Conservation (phyloP, 768 basidiomycete genomes). For the Crepidotus variabilis region DNA sequence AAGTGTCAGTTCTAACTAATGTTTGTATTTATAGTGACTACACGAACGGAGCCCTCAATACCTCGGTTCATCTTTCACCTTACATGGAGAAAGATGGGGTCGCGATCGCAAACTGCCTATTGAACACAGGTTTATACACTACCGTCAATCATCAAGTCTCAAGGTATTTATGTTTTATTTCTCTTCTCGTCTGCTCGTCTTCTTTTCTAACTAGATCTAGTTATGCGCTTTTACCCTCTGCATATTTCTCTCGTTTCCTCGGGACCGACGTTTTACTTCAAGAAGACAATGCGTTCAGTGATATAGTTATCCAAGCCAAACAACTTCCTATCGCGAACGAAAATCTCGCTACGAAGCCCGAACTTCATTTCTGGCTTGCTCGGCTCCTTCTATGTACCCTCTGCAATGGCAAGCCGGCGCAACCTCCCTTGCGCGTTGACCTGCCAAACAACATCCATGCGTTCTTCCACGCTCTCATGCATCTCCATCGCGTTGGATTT, state of each 20-base stretch:
- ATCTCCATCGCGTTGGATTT: constrained; percentile 14
- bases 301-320: constrained; percentile 12
- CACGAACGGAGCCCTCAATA: constrained; percentile 14
- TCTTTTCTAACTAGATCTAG: not conserved
- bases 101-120: constrained; percentile 14
- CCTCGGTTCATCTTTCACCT: constrained; percentile 13
- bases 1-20: not conserved
- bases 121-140: constrained; percentile 8
- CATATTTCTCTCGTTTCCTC: constrained; percentile 8
- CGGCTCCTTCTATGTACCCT: constrained; percentile 14
- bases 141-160: not conserved
- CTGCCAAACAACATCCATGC: constrained; percentile 15
- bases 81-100: constrained; percentile 7
- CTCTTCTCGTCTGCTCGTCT: not conserved
- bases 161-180: not conserved
- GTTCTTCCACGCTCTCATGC: constrained; percentile 12
- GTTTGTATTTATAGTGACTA: constrained; percentile 12
- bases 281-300: constrained; percentile 6
- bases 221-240: constrained; percentile 9
- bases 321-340: constrained; percentile 10
- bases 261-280: constrained; percentile 10
- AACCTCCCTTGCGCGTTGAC: constrained; percentile 12
- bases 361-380: constrained; percentile 15
- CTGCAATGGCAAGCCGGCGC: constrained; percentile 9
- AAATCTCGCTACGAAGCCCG: constrained; percentile 12